These are phyloP conservation scores for Solanum ahanhuiri DNA, from an alignment of 257 asterid species.

Conservation along the genomic window DNA sequence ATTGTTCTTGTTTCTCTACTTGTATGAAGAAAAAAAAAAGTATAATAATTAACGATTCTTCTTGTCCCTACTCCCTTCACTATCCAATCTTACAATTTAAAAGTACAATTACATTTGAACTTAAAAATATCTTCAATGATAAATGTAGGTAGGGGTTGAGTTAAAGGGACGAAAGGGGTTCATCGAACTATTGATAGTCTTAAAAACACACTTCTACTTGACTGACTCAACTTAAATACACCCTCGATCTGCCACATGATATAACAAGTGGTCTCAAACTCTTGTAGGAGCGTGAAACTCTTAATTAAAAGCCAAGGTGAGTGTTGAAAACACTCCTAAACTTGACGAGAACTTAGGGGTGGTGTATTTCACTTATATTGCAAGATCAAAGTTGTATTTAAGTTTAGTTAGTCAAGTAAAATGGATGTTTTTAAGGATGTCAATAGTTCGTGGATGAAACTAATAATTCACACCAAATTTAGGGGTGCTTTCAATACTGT, in stretches of 20 bases:
- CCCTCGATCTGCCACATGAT: too few relatives aligned
- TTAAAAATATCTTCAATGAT: background rate
- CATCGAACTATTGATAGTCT: background rate
- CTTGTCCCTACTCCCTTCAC: background rate
- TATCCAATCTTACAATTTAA: background rate
- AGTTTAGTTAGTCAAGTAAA: background rate
- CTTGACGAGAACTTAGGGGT: too few relatives aligned
- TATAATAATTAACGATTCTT: background rate
- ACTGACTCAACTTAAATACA: too few relatives aligned
- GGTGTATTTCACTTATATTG: too few relatives aligned
- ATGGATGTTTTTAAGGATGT: background rate
- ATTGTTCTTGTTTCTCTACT: conserved; percentile 13
- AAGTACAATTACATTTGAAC: background rate
- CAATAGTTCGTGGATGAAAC: background rate
- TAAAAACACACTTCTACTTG: background rate
- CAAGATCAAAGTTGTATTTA: background rate
- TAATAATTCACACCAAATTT: too few relatives aligned
- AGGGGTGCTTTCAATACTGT: background rate
- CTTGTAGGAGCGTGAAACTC: background rate
- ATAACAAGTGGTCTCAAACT: background rate
- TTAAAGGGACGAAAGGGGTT: background rate
- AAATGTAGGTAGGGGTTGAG: background rate
- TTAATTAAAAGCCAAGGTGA: too few relatives aligned
- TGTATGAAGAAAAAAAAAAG: background rate
- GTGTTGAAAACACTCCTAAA: too few relatives aligned